Evolutionary conservation across 192 early-diverging fungal genomes (phyloP).

Genomic region (Backusella parvicylindrica): DNA sequence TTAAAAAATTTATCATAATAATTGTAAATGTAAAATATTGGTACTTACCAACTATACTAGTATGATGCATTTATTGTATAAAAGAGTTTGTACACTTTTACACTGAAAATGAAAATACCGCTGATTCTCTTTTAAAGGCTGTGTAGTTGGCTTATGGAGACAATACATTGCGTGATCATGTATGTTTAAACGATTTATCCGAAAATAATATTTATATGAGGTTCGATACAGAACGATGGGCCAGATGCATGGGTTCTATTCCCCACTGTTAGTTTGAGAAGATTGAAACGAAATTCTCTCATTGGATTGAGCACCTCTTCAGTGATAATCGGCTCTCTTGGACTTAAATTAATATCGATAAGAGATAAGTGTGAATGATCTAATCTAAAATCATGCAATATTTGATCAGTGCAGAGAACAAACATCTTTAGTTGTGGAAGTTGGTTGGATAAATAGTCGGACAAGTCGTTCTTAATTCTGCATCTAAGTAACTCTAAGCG

Average conservation of each 20-base stretch:
- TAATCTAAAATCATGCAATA: not conserved
- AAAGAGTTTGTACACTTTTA: too few relatives aligned
- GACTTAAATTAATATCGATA: not conserved
- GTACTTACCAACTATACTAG: too few relatives aligned
- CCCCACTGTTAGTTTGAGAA: not conserved
- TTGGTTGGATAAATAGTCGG: not conserved
- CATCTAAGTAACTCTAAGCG: not conserved
- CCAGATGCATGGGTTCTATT: not conserved
- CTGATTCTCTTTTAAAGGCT: too few relatives aligned
- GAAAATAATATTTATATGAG: too few relatives aligned
- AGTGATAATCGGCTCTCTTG: not conserved
- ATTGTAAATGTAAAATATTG: too few relatives aligned
- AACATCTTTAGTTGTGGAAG: not conserved
- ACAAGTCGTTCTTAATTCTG: not conserved
- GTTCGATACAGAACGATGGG: too few relatives aligned
- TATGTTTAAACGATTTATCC: too few relatives aligned
- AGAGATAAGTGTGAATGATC: not conserved
- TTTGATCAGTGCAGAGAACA: not conserved
- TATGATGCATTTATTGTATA: too few relatives aligned
- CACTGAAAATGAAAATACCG: too few relatives aligned
- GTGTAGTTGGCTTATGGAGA: too few relatives aligned
- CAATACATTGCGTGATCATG: too few relatives aligned
- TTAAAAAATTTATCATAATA: too few relatives aligned
- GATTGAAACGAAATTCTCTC: not conserved
- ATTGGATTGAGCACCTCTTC: not conserved